Conservation (phyloP, 805 yeast species). For the Lachancea sp. region DNA sequence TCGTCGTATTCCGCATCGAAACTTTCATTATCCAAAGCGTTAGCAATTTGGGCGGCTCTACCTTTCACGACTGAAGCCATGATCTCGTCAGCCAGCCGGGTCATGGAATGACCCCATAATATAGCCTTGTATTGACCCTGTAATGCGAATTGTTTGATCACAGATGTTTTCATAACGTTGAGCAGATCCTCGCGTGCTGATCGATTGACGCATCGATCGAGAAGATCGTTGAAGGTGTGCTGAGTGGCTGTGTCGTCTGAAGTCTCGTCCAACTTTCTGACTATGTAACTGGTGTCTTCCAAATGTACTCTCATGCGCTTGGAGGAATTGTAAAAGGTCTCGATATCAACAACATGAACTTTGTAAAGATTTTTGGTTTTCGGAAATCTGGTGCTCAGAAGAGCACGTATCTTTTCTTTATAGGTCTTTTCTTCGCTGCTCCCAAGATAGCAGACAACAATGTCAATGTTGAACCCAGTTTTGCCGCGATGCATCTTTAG, state of each 20-base stretch:
- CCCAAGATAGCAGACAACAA: conserved; percentile 40
- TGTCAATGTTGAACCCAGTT: conserved; percentile 58
- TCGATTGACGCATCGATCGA: conserved; percentile 37
- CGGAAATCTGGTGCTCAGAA: conserved; percentile 8
- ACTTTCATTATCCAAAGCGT: conserved; percentile 41
- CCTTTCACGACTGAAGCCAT: conserved; percentile 79
- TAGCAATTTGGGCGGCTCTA: conserved; percentile 64
- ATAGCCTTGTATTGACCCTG: conserved; percentile 45
- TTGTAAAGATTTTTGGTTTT: conserved; percentile 26
- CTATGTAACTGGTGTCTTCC: conserved; percentile 1
- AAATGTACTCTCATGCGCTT: conserved; percentile 16
- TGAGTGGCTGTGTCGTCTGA: not conserved
- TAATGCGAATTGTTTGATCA: conserved; percentile 43
- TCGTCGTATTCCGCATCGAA: conserved; percentile 26
- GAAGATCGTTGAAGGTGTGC: conserved; percentile 11
- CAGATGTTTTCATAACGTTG: conserved; percentile 40
- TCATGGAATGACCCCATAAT: conserved; percentile 73
- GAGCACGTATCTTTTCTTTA: conserved; percentile 9
- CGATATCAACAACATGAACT: conserved; percentile 38
- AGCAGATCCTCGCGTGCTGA: conserved; percentile 63
- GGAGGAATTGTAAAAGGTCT: conserved; percentile 33
- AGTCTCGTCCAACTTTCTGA: not conserved
- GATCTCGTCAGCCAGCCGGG: conserved; percentile 73
- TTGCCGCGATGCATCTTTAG: conserved; percentile 50
- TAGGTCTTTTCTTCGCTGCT: conserved; percentile 25